phyloP scores from a whole-genome alignment of 306 rosid species.

The Clitoria ternatea region DNA sequence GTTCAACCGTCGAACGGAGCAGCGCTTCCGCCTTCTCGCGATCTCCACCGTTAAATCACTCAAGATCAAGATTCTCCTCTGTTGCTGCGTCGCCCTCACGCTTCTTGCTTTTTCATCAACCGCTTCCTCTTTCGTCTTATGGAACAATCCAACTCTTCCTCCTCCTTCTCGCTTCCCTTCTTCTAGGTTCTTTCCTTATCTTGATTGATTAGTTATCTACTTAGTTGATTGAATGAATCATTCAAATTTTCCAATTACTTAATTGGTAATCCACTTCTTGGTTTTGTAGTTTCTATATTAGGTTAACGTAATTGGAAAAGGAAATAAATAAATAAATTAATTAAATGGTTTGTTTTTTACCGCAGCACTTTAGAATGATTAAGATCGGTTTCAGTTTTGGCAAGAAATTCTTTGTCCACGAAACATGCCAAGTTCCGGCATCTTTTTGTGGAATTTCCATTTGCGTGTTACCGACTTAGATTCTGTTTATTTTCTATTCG shows the following conservation, averaged over 20 bases:
- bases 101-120: slow-evolving; percentile 44
- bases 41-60: slow-evolving; percentile 62
- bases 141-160: slow-evolving; percentile 37
- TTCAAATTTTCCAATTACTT: neutral
- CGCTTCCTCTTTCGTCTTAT: slow-evolving; percentile 48
- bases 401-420: slow-evolving; percentile 1
- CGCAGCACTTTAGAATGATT: neutral
- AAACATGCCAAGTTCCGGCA: neutral
- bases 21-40: slow-evolving; percentile 56
- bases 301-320: neutral
- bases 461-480: neutral
- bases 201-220: neutral
- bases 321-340: too few relatives aligned
- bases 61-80: slow-evolving; percentile 70
- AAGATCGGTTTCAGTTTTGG: slow-evolving; percentile 15
- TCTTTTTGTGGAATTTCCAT: slow-evolving; percentile 4
- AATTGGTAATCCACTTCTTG: neutral
- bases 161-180: slow-evolving; percentile 26
- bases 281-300: neutral
- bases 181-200: slow-evolving; percentile 45
- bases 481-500: slow-evolving; percentile 11
- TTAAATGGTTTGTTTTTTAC: neutral
- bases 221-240: neutral
- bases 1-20: slow-evolving; percentile 63
- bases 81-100: slow-evolving; percentile 56